phyloP scores from a whole-genome alignment of 345 rosid species.

The Zanthoxylum bungeanum region DNA sequence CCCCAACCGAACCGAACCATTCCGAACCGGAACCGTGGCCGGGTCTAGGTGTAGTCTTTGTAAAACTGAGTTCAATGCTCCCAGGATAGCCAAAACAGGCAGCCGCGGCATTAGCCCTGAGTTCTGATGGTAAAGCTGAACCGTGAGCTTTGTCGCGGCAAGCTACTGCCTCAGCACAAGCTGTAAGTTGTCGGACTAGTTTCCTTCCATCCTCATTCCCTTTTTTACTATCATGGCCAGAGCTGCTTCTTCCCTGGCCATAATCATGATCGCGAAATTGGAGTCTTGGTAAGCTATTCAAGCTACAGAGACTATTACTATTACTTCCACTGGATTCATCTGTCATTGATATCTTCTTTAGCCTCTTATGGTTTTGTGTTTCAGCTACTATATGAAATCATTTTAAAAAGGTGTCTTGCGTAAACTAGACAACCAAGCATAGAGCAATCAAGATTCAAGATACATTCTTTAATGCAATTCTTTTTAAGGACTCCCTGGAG shows the following conservation, averaged over 20 bases:
- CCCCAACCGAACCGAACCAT: too few species aligned
- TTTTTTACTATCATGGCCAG: conserved; percentile 24
- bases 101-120: conserved; percentile 39
- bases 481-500: conserved; percentile 16
- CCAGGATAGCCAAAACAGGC: conserved; percentile 54
- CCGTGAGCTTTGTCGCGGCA: conserved; percentile 47
- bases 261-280: conserved; percentile 44
- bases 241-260: conserved; percentile 47
- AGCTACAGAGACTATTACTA: conserved; percentile 10
- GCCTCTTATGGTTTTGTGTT: conserved; percentile 23
- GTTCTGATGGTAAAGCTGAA: conserved; percentile 39
- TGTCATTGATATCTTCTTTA: conserved; percentile 9
- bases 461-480: conserved; percentile 5
- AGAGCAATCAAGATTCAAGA: conserved; percentile 21
- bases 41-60: conserved; percentile 25
- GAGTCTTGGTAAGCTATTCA: conserved; percentile 23
- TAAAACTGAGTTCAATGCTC: conserved; percentile 44
- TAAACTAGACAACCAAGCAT: conserved; percentile 18
- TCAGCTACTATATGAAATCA: conserved; percentile 16
- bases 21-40: too few species aligned
- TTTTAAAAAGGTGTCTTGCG: conserved; percentile 15
- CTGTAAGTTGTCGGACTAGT: conserved; percentile 47
- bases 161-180: conserved; percentile 60
- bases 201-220: conserved; percentile 34
- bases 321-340: conserved; percentile 11